Conservation (phyloP, 495 filamentous ascomycete species). For the Hypomontagnella submonticulosa region DNA sequence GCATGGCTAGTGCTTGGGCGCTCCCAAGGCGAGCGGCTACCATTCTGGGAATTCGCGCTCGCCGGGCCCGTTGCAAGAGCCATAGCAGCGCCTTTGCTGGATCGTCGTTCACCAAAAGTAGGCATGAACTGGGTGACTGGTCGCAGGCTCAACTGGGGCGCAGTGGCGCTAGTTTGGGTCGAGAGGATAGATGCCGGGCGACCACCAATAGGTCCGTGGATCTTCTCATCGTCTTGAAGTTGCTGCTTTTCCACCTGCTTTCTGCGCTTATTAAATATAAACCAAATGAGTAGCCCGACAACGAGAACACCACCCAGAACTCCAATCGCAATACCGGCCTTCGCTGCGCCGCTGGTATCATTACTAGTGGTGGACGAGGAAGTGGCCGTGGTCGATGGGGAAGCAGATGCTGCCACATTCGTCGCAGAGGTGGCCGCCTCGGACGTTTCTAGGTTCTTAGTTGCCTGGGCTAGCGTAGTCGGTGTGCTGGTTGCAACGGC, state of each 20-base stretch:
- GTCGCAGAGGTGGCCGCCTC: slow-evolving; percentile 29
- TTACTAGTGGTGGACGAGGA: slow-evolving; percentile 29
- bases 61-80: slow-evolving; percentile 55
- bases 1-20: slow-evolving; percentile 59
- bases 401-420: slow-evolving; percentile 39
- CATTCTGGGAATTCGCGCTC: slow-evolving; percentile 43
- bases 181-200: slow-evolving; percentile 44
- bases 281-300: slow-evolving; percentile 69
- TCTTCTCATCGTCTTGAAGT: slow-evolving; percentile 69
- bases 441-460: slow-evolving; percentile 41
- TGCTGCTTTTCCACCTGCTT: slow-evolving; percentile 61
- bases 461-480: slow-evolving; percentile 39
- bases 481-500: slow-evolving; percentile 34
- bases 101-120: slow-evolving; percentile 62
- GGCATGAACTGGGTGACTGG: slow-evolving; percentile 90
- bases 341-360: slow-evolving; percentile 70
- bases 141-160: slow-evolving; percentile 83
- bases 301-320: slow-evolving; percentile 72
- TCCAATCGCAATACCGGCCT: slow-evolving; percentile 87
- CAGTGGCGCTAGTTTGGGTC: slow-evolving; percentile 55
- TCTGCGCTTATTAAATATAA: slow-evolving; percentile 73
- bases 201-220: slow-evolving; percentile 54
- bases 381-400: slow-evolving; percentile 46
- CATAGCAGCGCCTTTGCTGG: slow-evolving; percentile 60
- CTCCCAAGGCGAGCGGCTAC: slow-evolving; percentile 44